Evolutionary conservation across 176 grass and related monocot genomes (phyloP), one percentile per base, ranked within the genome.

Genomic region (Musa troglodytarum): DNA sequence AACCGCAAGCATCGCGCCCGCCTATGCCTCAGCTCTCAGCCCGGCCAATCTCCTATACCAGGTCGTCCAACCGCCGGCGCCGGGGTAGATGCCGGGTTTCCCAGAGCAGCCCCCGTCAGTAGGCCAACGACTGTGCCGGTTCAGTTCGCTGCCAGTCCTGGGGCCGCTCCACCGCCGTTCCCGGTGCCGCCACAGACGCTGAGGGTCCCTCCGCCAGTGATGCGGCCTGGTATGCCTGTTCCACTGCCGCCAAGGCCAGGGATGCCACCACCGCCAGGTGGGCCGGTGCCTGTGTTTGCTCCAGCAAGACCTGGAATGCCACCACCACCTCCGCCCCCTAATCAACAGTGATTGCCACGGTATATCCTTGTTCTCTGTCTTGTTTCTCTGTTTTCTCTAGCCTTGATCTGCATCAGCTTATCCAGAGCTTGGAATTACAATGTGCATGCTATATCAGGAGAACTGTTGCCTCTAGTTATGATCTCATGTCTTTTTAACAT

Each of bases 1-100:
- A 99, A 73, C 95, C 95, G 1, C 95, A 94, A 80, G 82, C 94
- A 72, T 91, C 90, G 79, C 84, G 95, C 23, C 88, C 90, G 23
- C 95, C 88, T 11, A 25, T 99, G 71, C 83, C 94, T 11, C 89
- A 89, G 62, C 82, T 93, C 63, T 97, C 94, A 1, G 90, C 89
- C 2, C 76, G 81, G 71, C 87, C 89, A 8, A 83, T 96, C 49
- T 79, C 85, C 8, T 97, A 97, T 78, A 90, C 59, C 93, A 92
- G 88, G 90, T 92, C 49, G 71, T 85, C 24, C 85, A 75, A 1
- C 81, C 81, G 15, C 81, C 81, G 8, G 59, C 79, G 2, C 79
- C 69, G 9, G 84, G 50, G 43, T 70, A 64, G 26, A 16, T 83
- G 20, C 80, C 69, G 1, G 85, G 76, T 1, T 87, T 54, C 51